Percentiles rank a stretch among this genome's conserved stretches.
Conservation (phyloP, 2,329 filamentous ascomycete genomes). For the Talaromyces marneffei region DNA sequence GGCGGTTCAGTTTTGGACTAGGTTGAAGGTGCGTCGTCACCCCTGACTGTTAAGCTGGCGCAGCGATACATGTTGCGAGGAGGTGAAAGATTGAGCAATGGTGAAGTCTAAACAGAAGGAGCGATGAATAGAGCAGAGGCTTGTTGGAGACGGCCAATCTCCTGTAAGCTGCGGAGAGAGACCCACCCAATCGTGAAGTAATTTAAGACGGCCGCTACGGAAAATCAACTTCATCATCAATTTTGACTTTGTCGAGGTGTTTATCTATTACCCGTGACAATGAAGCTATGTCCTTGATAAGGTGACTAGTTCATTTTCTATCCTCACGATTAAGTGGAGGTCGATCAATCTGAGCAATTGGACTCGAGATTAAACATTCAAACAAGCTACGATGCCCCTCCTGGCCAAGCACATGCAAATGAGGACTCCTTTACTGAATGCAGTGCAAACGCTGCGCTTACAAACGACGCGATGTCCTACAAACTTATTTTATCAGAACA, state of each 20-base stretch:
- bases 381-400: neutral
- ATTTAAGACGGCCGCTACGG: neutral
- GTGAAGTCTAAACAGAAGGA: neutral
- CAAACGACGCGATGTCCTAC: neutral
- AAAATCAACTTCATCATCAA: neutral
- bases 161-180: neutral
- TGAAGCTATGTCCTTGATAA: neutral
- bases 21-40: neutral
- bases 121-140: neutral
- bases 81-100: neutral
- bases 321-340: neutral
- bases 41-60: neutral
- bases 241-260: neutral
- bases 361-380: neutral
- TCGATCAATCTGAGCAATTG: neutral
- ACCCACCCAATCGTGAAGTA: neutral
- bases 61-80: neutral
- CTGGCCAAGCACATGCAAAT: neutral
- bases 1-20: neutral
- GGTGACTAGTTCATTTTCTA: neutral
- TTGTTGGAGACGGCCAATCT: neutral
- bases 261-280: neutral
- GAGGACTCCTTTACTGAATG: neutral
- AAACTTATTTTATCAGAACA: neutral
- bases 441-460: neutral